Conservation (phyloP, 83 land plant genomes). For the Diphasiastrum complanatum region DNA sequence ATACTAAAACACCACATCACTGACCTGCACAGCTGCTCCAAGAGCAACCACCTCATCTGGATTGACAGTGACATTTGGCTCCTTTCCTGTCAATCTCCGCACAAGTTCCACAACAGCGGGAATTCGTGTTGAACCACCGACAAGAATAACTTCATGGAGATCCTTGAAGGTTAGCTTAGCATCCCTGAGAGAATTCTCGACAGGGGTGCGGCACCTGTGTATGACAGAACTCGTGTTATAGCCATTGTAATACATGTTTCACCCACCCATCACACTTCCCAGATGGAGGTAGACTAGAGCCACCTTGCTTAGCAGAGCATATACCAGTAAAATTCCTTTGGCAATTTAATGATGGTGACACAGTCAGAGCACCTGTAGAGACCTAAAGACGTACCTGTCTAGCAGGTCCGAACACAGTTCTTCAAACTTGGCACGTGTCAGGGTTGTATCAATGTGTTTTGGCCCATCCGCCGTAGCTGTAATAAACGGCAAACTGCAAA, state of each 20-base stretch:
- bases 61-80: conserved; percentile 83
- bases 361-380: background rate
- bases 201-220: conserved; percentile 29
- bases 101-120: conserved; percentile 33
- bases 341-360: too few species aligned
- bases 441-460: conserved; percentile 28
- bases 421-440: conserved; percentile 37
- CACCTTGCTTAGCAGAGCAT: too few species aligned
- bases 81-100: conserved; percentile 46
- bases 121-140: conserved; percentile 35
- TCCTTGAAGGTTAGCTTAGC: conserved; percentile 31
- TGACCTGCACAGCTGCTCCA: conserved; percentile 81
- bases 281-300: too few species aligned
- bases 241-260: background rate
- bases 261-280: too few species aligned
- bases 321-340: too few species aligned
- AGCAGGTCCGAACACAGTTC: conserved; percentile 32
- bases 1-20: conserved; percentile 45
- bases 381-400: conserved; percentile 18
- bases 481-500: conserved; percentile 31
- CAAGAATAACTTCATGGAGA: conserved; percentile 28
- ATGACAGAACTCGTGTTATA: background rate
- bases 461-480: conserved; percentile 39
- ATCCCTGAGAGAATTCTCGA: conserved; percentile 28
- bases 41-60: conserved; percentile 91